Conservation (phyloP, 1,284 basidiomycete species). For the Retiboletus flavoniger region DNA sequence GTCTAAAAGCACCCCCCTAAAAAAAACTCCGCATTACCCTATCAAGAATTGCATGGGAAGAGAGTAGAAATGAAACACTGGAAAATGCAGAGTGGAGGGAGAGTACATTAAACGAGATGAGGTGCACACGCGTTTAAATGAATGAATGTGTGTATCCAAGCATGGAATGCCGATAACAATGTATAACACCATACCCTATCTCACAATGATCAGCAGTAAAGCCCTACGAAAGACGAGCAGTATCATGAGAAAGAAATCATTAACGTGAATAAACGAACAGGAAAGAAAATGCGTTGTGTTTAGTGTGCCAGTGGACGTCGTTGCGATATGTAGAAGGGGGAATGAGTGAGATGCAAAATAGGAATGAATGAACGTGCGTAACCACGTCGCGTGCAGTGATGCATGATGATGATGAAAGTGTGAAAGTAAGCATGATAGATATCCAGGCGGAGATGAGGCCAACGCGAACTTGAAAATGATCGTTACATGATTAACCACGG, state of each 20-base stretch:
- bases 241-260: background rate
- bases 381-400: slow-evolving; percentile 14
- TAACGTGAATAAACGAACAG: slow-evolving; percentile 1
- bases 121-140: slow-evolving; percentile 4
- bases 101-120: slow-evolving; percentile 5
- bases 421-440: slow-evolving; percentile 5
- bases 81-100: background rate
- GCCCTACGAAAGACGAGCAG: slow-evolving; percentile 8
- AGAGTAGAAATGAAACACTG: background rate
- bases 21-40: slow-evolving; percentile 8
- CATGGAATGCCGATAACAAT: slow-evolving; percentile 2
- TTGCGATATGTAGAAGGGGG: slow-evolving; percentile 5
- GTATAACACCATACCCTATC: slow-evolving; percentile 21
- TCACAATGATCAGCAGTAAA: slow-evolving; percentile 9
- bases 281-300: slow-evolving; percentile 10
- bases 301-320: slow-evolving; percentile 6
- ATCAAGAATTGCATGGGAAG: background rate
- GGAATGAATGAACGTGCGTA: slow-evolving; percentile 13
- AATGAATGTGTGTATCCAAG: slow-evolving; percentile 6
- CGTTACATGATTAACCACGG: slow-evolving; percentile 14
- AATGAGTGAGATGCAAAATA: slow-evolving; percentile 14
- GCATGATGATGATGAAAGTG: slow-evolving; percentile 12
- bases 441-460: slow-evolving; percentile 8
- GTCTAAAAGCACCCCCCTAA: background rate
- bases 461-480: slow-evolving; percentile 5